Base-by-base conservation (phyloP, 306 rosid species). In the Cucumis hystrix region DNA sequence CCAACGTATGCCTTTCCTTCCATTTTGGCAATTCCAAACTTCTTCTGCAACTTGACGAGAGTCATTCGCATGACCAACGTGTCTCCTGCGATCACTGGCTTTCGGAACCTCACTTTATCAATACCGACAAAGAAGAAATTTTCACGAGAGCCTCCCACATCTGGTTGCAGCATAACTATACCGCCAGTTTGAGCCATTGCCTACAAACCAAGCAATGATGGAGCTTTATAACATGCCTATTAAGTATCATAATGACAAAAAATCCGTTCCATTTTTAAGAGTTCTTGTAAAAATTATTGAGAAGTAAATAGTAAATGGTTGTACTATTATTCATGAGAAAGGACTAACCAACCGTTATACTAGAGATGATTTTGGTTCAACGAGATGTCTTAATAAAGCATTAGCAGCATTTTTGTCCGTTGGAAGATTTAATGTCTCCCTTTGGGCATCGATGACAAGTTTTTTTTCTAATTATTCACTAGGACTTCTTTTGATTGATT, bases 171-270 rank as follows among this genome's bases (percentile, higher is more conserved):
- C 97, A 93, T 93, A 28, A 91, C 91, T 76, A 94, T 76, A 73
- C 97, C 98, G 52, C 98, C 98, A 76, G 88, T 97, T 80, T 94
- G 98, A 60, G 98, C 98, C 96, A 94, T 82, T 84, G 98, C 98
- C 98, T 91, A 45, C 4, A 77, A 62, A 33, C 35, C 55, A 0
- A 51, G 40, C 76, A 47, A 25, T 3, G 7, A 28, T 23, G 23
- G 8, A 70, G 20, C 40, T 21, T 70, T 70, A 68, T 20, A 68
- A 43, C 8, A 68, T 20, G 49, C 13, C 20, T 11, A 20, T 51
- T 4, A 51, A 8, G 17, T 78, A 64, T 35, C 59, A 45, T 8
- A 45, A 21, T 3, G 9, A 47, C 25, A 71, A 14, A 4, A 30
- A 30, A 62, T 62, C 15, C 21, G 3, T 62, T 62, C 68, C 4